Conservation (phyloP, 176 grass and related monocot genomes). For the Dendrocalamus sinicus region DNA sequence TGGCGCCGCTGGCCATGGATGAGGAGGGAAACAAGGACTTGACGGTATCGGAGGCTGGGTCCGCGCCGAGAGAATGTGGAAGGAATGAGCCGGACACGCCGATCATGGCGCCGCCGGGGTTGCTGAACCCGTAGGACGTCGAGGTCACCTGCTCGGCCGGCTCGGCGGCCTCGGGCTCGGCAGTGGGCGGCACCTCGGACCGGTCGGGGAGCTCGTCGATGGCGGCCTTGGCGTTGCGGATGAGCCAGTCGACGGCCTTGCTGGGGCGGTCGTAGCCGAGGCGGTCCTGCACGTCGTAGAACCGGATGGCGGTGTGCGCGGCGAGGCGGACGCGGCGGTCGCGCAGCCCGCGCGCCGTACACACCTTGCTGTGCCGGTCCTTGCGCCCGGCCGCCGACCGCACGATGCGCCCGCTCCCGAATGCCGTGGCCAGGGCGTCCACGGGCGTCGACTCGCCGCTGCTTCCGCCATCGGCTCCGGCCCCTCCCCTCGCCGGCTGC, state of each 20-base stretch:
- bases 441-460: constrained; percentile 80
- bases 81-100: constrained; percentile 59
- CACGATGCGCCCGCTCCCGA: constrained; percentile 82
- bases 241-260: constrained; percentile 99
- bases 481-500: constrained; percentile 33
- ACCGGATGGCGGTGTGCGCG: constrained; percentile 94
- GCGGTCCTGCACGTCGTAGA: constrained; percentile 98
- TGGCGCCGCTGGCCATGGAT: constrained; percentile 47
- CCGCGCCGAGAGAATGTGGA: constrained; percentile 63
- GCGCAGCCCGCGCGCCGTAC: constrained; percentile 80
- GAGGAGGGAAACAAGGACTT: constrained; percentile 88
- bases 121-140: constrained; percentile 58
- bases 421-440: constrained; percentile 56
- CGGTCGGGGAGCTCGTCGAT: constrained; percentile 82
- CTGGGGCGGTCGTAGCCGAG: constrained; percentile 97
- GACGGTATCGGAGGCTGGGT: constrained; percentile 73
- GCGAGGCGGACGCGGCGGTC: constrained; percentile 93
- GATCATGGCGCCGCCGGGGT: constrained; percentile 25
- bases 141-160: constrained; percentile 55
- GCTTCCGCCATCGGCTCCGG: constrained; percentile 37
- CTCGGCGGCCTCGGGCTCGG: constrained; percentile 30
- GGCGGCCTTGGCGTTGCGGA: constrained; percentile 78
- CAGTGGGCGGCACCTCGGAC: constrained; percentile 43
- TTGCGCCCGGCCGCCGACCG: constrained; percentile 89
- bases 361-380: constrained; percentile 98